Evolutionary conservation across 2,329 filamentous ascomycete species (phyloP).

Genomic region (Diplodia sapinea): DNA sequence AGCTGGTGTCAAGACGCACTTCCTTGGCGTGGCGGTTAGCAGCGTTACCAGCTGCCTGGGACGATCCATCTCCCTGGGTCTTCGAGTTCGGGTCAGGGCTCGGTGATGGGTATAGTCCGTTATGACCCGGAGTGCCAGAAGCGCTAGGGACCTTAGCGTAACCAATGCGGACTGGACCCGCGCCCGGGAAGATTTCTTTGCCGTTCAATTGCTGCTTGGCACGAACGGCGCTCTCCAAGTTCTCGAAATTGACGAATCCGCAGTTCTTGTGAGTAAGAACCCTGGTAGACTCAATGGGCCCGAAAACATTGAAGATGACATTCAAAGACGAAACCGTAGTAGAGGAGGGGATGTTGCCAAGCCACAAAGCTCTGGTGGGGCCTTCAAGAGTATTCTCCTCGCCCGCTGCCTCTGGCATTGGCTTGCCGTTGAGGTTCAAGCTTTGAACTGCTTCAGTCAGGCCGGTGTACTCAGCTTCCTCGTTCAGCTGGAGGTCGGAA

Average conservation of each 20-base stretch:
- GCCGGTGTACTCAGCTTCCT: constrained; percentile 79
- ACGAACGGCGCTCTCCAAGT: constrained; percentile 84
- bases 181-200: constrained; percentile 97
- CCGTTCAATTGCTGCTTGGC: constrained; percentile 89
- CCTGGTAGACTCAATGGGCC: constrained; percentile 85
- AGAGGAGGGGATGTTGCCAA: constrained; percentile 95
- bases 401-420: constrained; percentile 62
- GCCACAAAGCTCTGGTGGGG: constrained; percentile 92
- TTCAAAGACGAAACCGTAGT: constrained; percentile 94
- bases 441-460: constrained; percentile 82
- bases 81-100: constrained; percentile 77
- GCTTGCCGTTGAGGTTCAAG: constrained; percentile 74
- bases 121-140: constrained; percentile 84
- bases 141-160: constrained; percentile 95
- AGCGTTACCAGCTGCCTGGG: constrained; percentile 45
- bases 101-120: constrained; percentile 85
- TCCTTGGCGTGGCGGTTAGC: constrained; percentile 44
- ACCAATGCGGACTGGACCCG: constrained; percentile 91
- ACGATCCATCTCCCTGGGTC: constrained; percentile 33
- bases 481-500: constrained; percentile 74
- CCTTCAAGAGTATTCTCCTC: constrained; percentile 85
- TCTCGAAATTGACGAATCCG: constrained; percentile 97
- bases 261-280: constrained; percentile 99
- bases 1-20: constrained; percentile 53
- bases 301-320: constrained; percentile 94